A percentile compares a stretch with the other conserved stretches of the same genome.
Evolutionary conservation across 768 basidiomycete genomes (phyloP).

Genomic region (Dacryopinax primogenitus): DNA sequence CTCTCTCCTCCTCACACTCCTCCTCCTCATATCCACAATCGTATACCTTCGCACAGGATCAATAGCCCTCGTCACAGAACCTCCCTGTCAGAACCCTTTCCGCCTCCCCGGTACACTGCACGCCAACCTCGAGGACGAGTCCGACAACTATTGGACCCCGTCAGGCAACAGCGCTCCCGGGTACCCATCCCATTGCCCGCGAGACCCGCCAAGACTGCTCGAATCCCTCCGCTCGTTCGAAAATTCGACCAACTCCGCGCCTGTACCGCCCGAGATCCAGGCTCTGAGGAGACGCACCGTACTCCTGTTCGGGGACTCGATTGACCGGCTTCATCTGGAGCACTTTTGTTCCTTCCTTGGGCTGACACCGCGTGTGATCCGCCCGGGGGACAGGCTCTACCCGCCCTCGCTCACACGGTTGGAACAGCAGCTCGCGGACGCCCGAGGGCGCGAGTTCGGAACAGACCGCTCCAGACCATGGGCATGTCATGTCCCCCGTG

Average conservation of each 20-base stretch:
- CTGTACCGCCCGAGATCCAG: background rate
- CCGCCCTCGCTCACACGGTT: background rate
- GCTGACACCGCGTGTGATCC: background rate
- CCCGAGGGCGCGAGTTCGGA: background rate
- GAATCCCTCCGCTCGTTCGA: background rate
- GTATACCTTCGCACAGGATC: background rate
- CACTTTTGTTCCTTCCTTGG: background rate
- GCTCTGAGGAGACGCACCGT: background rate
- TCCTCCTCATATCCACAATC: background rate
- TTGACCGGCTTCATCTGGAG: background rate
- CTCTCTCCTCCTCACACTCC: background rate
- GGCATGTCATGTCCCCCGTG: conserved; percentile 6
- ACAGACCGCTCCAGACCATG: conserved; percentile 6
- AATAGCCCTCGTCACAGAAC: background rate
- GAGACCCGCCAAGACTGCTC: background rate
- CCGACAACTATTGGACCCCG: background rate
- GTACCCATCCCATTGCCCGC: background rate
- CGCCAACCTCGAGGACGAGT: background rate
- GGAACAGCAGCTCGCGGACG: conserved; percentile 8
- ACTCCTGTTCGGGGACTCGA: conserved; percentile 4
- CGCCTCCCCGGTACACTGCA: background rate
- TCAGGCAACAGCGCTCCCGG: background rate
- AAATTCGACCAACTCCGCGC: background rate
- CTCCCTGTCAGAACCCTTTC: background rate
- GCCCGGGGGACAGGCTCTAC: background rate